Evolutionary conservation across 2,329 filamentous ascomycete species (phyloP), one percentile per base, ranked within the genome.

Genomic region (Alternaria brassicicola): DNA sequence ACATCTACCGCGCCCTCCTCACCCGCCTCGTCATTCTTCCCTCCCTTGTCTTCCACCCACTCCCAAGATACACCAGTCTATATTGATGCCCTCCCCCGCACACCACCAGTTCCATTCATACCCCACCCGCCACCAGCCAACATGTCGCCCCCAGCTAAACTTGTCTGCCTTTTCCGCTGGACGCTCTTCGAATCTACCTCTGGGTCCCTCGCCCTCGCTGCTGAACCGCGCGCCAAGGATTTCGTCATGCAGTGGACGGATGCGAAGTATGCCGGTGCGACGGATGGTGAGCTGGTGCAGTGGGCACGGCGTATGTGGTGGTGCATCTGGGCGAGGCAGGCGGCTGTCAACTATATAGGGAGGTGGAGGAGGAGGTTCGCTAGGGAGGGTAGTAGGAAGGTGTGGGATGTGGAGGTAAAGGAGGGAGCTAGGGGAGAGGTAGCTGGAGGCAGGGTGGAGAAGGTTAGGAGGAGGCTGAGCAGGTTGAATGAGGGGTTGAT

Each of bases 131-230:
- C 69, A n/a, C 61, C 63, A 13, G 5, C 39, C 3, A 58, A 46
- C 35, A 71, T 72, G 68, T 68, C 68, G 2, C 15, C 45, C 12
- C 25, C 65, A 10, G 64, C 69, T 3, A 69, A 67, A 31, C 60
- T 74, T 2, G n/a, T 61, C 30, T 71, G 70, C 41, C 57, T 73
- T 35, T 63, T 65, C 3, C 69, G 70, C 57, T 73, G 69, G 70
- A 73, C 71, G 3, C 45, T 30, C 6, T 72, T 74, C 64, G 31
- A 55, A 15, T 35, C 55, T 0, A 13, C 28, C 1, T 68, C 60
- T 1, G 62, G 69, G 1, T 15, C 28, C 0, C 68, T 62, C 1
- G 66, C 57, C 25, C 58, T 73, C 2, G 41, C 56, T 21, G 13
- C 36, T 15, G 41, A 53, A 5, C 64, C 69, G 4, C 65, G 64